These are phyloP conservation scores for Thuidium tamariscinum DNA, from an alignment of 225 moss, liverwort and hornwort species.

Conservation along the genomic window DNA sequence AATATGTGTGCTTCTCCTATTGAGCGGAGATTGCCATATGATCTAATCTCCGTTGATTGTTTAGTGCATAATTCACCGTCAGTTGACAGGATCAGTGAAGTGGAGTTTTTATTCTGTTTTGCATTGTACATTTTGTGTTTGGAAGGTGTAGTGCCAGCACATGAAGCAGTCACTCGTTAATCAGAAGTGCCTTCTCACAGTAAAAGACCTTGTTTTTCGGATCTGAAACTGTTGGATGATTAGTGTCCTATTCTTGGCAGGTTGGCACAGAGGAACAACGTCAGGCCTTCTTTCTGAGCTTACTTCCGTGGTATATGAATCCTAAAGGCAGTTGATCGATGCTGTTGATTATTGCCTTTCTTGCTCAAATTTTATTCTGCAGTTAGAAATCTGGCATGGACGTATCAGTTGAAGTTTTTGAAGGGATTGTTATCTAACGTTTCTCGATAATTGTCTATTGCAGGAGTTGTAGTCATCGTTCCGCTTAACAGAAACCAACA, in stretches of 20 bases:
- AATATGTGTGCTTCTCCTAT: slow-evolving; percentile 96
- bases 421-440: background rate
- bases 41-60: background rate
- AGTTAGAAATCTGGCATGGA: background rate
- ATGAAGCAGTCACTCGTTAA: background rate
- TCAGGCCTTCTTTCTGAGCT: slow-evolving; percentile 67
- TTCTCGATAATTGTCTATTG: background rate
- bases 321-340: background rate
- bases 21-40: slow-evolving; percentile 47
- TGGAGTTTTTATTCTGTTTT: background rate
- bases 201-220: background rate
- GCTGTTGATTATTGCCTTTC: background rate
- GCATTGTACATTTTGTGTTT: background rate
- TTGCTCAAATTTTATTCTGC: background rate
- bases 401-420: background rate
- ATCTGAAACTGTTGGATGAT: background rate
- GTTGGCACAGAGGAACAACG: slow-evolving; percentile 81
- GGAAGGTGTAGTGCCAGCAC: background rate
- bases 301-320: slow-evolving; percentile 60
- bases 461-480: slow-evolving; percentile 85
- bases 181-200: background rate
- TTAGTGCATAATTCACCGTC: background rate
- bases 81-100: background rate
- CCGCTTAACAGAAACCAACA: slow-evolving; percentile 80
- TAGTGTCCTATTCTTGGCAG: background rate